phyloP scores from a whole-genome alignment of 2,329 filamentous ascomycete species.

The Hypoxylon sp. region DNA sequence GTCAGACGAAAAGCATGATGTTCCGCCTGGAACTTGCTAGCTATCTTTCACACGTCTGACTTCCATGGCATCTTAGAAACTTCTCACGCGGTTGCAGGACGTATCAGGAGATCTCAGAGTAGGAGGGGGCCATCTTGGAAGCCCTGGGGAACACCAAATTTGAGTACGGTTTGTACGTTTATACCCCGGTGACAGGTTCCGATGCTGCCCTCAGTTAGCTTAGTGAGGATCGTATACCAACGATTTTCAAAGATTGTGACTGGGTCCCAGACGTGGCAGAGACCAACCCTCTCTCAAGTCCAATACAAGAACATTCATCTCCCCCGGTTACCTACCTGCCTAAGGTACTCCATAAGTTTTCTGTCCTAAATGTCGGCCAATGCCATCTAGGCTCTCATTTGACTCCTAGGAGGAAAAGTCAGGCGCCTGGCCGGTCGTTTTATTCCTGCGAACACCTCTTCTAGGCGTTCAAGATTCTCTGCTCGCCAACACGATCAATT shows the following conservation, averaged over 20 bases:
- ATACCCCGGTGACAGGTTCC: neutral
- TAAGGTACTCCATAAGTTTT: too few species aligned
- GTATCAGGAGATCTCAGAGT: neutral
- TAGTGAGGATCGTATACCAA: neutral
- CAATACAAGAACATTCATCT: neutral
- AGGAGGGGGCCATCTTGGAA: neutral
- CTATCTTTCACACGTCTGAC: neutral
- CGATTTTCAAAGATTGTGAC: neutral
- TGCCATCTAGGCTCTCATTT: too few species aligned
- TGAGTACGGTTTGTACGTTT: neutral
- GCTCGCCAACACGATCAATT: neutral
- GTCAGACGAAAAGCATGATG: neutral
- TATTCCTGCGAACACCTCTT: neutral
- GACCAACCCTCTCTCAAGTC: neutral
- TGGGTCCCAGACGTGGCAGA: neutral
- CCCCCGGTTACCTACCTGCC: too few species aligned
- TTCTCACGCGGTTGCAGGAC: neutral
- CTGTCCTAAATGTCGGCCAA: too few species aligned
- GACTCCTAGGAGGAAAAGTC: too few species aligned
- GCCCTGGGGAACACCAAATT: neutral
- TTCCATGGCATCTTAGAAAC: neutral
- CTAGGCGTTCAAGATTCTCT: neutral
- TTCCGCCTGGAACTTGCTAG: neutral
- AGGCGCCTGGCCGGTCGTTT: neutral
- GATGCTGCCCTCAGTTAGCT: neutral